These are phyloP conservation scores for Colletotrichum lupini DNA, from an alignment of 2,329 filamentous ascomycete genomes.

Conservation along the genomic window DNA sequence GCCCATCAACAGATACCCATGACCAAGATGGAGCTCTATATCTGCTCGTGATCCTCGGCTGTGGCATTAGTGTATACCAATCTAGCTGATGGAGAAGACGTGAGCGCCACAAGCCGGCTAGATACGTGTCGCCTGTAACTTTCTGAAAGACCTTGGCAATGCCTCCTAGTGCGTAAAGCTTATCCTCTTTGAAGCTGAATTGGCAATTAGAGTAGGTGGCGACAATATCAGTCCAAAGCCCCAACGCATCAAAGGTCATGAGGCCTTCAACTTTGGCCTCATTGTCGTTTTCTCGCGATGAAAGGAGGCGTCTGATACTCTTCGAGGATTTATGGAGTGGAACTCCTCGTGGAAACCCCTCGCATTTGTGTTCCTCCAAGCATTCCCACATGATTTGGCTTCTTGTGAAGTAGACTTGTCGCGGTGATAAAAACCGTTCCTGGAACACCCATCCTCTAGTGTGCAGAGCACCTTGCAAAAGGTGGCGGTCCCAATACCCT, in stretches of 20 bases:
- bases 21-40: not conserved
- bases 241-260: not conserved
- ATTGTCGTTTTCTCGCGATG: rapidly evolving
- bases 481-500: not conserved
- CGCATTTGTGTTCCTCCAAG: slow-evolving; percentile 37
- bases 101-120: slow-evolving; percentile 19
- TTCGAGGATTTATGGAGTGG: not conserved
- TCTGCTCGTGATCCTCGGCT: not conserved
- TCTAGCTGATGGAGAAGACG: not conserved
- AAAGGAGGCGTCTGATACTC: not conserved
- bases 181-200: not conserved
- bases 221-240: not conserved
- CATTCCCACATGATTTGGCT: slow-evolving; percentile 38
- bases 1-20: not conserved
- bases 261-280: not conserved
- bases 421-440: slow-evolving; percentile 37
- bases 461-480: not conserved
- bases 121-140: not conserved
- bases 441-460: slow-evolving; percentile 39
- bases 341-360: slow-evolving; percentile 6
- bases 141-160: slow-evolving; percentile 7
- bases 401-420: slow-evolving; percentile 36
- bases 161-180: slow-evolving; percentile 1
- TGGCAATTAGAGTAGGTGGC: not conserved
- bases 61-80: slow-evolving; percentile 41